Evolutionary conservation across 106 monocot species (phyloP).

Genomic region (Chionographis japonica): DNA sequence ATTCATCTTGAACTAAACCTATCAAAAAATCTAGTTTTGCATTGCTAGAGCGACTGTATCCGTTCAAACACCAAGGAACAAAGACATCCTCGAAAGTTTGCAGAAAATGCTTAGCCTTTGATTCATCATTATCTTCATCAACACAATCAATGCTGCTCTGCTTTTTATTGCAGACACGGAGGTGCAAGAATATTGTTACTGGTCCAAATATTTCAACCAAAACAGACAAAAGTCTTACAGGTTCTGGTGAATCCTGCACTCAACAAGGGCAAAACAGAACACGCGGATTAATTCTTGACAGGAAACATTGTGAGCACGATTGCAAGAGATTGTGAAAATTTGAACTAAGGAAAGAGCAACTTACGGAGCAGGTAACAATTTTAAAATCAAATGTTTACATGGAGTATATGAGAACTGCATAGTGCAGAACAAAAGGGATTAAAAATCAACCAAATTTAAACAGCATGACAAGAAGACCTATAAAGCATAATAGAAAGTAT

Average conservation of each 20-base stretch:
- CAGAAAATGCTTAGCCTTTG: slow-evolving; percentile 30
- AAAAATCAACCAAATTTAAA: no score
- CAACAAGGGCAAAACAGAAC: slow-evolving; percentile 1
- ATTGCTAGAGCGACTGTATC: slow-evolving; percentile 33
- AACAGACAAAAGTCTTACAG: slow-evolving; percentile 48
- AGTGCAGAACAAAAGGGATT: no score
- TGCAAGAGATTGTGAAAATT: no score
- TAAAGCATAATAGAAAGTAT: no score
- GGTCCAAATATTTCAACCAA: slow-evolving; percentile 70
- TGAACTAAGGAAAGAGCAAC: no score
- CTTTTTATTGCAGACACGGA: slow-evolving; percentile 11
- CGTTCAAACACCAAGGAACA: slow-evolving; percentile 78
- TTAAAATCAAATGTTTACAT: no score
- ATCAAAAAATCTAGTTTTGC: slow-evolving; percentile 77
- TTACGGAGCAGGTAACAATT: no score
- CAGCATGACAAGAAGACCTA: no score
- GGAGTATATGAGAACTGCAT: no score
- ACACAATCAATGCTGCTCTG: neutral
- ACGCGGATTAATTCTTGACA: neutral
- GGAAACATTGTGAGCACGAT: neutral
- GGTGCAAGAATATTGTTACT: slow-evolving; percentile 38
- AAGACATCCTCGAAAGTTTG: slow-evolving; percentile 55
- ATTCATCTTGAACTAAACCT: slow-evolving; percentile 55
- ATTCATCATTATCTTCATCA: slow-evolving; percentile 18
- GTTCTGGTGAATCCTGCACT: slow-evolving; percentile 64